Conservation (phyloP, 2,329 filamentous ascomycete species). For the Claviceps sp. region DNA sequence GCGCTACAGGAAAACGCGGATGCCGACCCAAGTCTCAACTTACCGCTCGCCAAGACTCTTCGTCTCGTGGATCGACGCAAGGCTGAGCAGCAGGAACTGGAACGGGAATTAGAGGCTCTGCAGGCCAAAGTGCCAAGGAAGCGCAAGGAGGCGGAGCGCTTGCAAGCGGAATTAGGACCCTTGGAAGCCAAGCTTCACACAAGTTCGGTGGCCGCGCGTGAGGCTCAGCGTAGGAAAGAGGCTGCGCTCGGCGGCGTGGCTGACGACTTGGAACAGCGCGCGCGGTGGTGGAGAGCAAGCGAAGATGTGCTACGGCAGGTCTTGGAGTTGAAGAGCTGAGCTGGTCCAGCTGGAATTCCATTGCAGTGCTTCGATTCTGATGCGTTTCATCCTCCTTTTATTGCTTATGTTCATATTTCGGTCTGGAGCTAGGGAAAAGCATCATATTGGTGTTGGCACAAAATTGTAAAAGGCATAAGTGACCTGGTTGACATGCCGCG, state of each 20-base stretch:
- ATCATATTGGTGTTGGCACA: background rate
- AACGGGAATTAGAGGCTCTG: conserved; percentile 50
- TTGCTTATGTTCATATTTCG: background rate
- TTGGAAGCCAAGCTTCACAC: conserved; percentile 54
- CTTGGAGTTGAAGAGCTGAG: conserved; percentile 37
- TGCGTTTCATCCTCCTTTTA: background rate
- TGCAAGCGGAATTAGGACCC: conserved; percentile 54
- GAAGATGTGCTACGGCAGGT: conserved; percentile 50
- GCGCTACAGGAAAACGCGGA: conserved; percentile 22
- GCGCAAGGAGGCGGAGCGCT: conserved; percentile 50
- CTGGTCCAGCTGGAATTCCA: background rate
- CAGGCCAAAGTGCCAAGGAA: conserved; percentile 51
- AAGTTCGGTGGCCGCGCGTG: conserved; percentile 53
- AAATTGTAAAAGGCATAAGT: background rate
- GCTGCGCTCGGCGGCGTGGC: conserved; percentile 49
- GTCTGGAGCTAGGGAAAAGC: background rate
- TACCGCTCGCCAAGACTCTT: conserved; percentile 45
- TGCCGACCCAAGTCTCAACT: conserved; percentile 31
- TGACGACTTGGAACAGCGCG: conserved; percentile 63
- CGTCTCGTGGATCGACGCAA: conserved; percentile 38
- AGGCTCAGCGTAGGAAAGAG: conserved; percentile 58
- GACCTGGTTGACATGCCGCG: no score
- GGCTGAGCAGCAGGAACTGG: conserved; percentile 39
- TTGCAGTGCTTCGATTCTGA: background rate
- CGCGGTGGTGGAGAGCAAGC: conserved; percentile 61